Conservation (phyloP, 2,329 filamentous ascomycete genomes). For the Colletotrichum endophyticum region DNA sequence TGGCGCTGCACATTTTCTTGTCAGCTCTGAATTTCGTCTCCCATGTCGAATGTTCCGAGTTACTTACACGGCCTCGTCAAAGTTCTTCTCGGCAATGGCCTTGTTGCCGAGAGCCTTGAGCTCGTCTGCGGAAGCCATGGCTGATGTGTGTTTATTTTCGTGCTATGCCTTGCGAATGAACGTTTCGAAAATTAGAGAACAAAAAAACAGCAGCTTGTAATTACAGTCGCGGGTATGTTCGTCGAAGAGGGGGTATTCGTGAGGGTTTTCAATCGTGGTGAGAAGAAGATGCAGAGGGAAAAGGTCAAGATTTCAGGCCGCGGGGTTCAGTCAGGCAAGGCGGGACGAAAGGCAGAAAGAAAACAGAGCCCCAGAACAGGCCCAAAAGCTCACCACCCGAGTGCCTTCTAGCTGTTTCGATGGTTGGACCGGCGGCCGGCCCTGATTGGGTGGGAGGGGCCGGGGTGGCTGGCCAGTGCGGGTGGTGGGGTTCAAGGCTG, state of each 20-base stretch:
- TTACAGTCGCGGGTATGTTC: not conserved
- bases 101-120: slow-evolving; percentile 98
- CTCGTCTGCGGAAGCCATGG: slow-evolving; percentile 71
- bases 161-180: not conserved
- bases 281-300: not conserved
- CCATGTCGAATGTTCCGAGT: not conserved
- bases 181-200: not conserved
- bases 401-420: slow-evolving; percentile 49
- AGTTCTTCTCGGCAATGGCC: slow-evolving; percentile 97
- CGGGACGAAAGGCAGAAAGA: slow-evolving; percentile 11
- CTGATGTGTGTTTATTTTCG: not conserved
- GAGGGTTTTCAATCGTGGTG: slow-evolving; percentile 23
- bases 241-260: not conserved
- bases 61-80: slow-evolving; percentile 90
- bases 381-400: slow-evolving; percentile 25
- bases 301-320: not conserved
- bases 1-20: slow-evolving; percentile 64
- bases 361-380: slow-evolving; percentile 18
- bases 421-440: slow-evolving; percentile 27
- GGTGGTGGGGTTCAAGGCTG: slow-evolving; percentile 21
- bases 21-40: slow-evolving; percentile 17
- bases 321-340: slow-evolving; percentile 1
- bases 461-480: slow-evolving; percentile 21
- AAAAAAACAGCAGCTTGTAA: not conserved
- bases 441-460: slow-evolving; percentile 34